Conservation (phyloP, 257 asterid species). For the Leptodermis oblonga region DNA sequence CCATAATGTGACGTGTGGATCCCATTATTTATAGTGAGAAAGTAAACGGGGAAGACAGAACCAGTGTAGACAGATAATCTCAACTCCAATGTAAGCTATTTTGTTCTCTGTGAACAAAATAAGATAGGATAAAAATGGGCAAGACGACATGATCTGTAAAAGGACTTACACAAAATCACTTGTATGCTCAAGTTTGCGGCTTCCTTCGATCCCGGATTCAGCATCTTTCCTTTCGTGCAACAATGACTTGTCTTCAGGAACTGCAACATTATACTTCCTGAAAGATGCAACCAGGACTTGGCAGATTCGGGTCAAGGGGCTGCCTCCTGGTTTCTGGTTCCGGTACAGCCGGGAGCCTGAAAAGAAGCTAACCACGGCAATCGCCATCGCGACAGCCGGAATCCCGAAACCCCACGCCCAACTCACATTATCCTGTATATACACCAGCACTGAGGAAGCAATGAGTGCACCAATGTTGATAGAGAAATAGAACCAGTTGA, state of each 20-base stretch:
- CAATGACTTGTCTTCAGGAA: slow-evolving; percentile 42
- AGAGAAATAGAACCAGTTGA: slow-evolving; percentile 66
- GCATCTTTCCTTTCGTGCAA: slow-evolving; percentile 43
- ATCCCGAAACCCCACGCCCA: slow-evolving; percentile 80
- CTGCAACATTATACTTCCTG: slow-evolving; percentile 36
- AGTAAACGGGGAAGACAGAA: too few species aligned
- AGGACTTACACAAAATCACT: slow-evolving; percentile 36
- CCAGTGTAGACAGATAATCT: too few species aligned
- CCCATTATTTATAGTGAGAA: too few species aligned
- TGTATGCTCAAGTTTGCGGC: slow-evolving; percentile 59
- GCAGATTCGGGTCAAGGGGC: slow-evolving; percentile 61
- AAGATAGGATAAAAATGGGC: background rate
- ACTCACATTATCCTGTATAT: slow-evolving; percentile 53
- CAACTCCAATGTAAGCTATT: too few species aligned
- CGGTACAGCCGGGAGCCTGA: slow-evolving; percentile 56
- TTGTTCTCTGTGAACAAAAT: too few species aligned
- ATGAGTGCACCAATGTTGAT: slow-evolving; percentile 56
- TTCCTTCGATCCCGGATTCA: slow-evolving; percentile 47
- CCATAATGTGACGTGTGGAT: too few species aligned
- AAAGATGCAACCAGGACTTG: slow-evolving; percentile 65
- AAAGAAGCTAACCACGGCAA: slow-evolving; percentile 55
- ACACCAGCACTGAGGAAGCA: slow-evolving; percentile 57
- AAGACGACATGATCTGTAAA: too few species aligned
- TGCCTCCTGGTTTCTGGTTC: slow-evolving; percentile 71
- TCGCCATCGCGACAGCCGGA: slow-evolving; percentile 57